Base-by-base conservation (phyloP, 2,329 filamentous ascomycete genomes). In the Penicillium sp. region DNA sequence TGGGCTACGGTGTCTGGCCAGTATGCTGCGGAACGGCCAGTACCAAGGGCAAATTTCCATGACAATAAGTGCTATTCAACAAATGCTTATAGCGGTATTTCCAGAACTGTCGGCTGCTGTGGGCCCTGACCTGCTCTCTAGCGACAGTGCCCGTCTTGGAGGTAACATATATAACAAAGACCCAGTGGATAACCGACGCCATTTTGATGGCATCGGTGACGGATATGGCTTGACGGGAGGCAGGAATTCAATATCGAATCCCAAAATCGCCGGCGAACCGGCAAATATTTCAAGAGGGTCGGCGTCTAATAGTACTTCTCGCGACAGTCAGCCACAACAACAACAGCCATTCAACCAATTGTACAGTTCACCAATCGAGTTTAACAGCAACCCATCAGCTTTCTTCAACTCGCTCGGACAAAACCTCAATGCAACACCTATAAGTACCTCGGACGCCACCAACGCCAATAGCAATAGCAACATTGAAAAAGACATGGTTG, bases 1-100 rank as follows among this genome's bases (percentile, higher is more conserved):
- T 0, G 66, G 69, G 3, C 42, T 77, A 3, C 66, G 71, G 52
- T 71, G 64, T 16, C 62, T 77, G 33, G 69, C 70, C 2, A 66
- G 66, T 1, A 74, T 77, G 73, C 62, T 68, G 42, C 47, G 59
- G 1, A 64, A 65, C 0, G 67, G 70, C 43, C 64, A 69, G 3
- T 50, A 48, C 40, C 50, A 59, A 6, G 49, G 35, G 16, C 57
- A 59, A 38, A 66, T 66, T 9, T 47, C 58, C 18, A 65, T 64
- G 43, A 66, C 67, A 5, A 69, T 72, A 21, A 48, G 59, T 11
- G 68, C 70, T 9, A 62, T 73, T 5, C 67, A 71, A 49, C 71
- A 70, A 16, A 65, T 70, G 2, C 50, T 73, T 3, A 62, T 63
- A 43, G 70, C 67, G 20, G 60, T 73, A 5, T 59, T 59, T 68